Evolutionary conservation across 495 filamentous ascomycete species (phyloP).

Genomic region (Penicillium taxi): DNA sequence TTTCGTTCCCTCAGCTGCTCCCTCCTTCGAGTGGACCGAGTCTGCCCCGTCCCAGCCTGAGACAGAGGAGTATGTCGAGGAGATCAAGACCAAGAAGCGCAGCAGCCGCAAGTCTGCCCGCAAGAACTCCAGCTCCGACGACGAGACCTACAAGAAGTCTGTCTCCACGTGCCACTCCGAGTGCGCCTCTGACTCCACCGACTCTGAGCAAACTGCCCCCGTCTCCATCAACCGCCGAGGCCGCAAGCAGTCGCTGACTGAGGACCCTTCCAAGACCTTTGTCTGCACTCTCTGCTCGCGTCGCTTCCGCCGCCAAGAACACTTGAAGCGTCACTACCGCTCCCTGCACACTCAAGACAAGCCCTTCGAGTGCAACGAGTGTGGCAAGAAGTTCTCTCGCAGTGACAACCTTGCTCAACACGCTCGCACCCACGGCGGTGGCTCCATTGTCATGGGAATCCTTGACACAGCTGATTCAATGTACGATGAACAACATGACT

Average conservation of each 20-base stretch:
- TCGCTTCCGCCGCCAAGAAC: constrained; percentile 96
- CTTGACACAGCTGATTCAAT: constrained; percentile 57
- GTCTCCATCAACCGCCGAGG: constrained; percentile 82
- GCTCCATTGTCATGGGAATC: constrained; percentile 82
- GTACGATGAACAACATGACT: constrained; percentile 49
- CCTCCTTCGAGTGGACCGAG: constrained; percentile 33
- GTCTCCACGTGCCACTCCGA: constrained; percentile 9
- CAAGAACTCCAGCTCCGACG: constrained; percentile 41
- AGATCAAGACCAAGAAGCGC: constrained; percentile 56
- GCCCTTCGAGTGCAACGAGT: constrained; percentile 95
- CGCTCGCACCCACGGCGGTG: constrained; percentile 83
- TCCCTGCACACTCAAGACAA: constrained; percentile 98
- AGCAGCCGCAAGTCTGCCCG: constrained; percentile 32
- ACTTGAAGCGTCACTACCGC: constrained; percentile 97
- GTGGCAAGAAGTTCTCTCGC: constrained; percentile 98
- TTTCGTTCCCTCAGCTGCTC: constrained; percentile 45
- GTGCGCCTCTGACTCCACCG: constrained; percentile 7
- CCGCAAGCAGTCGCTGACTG: constrained; percentile 96
- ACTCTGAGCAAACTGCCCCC: constrained; percentile 37
- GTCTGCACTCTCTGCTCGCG: constrained; percentile 92
- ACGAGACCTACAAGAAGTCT: constrained; percentile 23
- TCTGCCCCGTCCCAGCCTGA: constrained; percentile 14
- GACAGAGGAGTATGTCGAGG: constrained; percentile 25
- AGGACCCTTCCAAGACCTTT: constrained; percentile 97
- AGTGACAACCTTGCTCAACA: constrained; percentile 97